Conservation (phyloP, 306 rosid species). For the Hylodesmum podocarpum region DNA sequence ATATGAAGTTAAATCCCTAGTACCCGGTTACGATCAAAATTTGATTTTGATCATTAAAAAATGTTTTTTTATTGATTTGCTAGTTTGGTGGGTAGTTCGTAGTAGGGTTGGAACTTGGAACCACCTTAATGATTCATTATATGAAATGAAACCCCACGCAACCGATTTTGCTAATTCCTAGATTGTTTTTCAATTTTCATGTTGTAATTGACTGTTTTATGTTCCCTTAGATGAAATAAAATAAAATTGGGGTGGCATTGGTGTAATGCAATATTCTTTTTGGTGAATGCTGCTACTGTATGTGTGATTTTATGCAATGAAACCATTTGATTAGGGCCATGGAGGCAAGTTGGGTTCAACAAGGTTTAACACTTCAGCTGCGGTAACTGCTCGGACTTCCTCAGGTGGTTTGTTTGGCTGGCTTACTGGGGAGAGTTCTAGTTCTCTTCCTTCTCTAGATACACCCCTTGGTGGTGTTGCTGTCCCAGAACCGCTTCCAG, state of each 20-base stretch:
- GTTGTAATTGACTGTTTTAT: neutral
- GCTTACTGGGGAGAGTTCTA: conserved; percentile 68
- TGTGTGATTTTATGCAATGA: conserved; percentile 4
- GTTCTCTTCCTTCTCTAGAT: conserved; percentile 58
- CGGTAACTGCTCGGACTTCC: conserved; percentile 55
- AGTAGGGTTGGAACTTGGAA: too few relatives aligned
- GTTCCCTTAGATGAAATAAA: neutral
- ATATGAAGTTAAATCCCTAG: too few relatives aligned
- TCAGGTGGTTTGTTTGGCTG: conserved; percentile 74
- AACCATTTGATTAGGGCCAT: conserved; percentile 49
- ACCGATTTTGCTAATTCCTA: neutral
- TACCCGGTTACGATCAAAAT: too few relatives aligned
- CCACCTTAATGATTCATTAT: neutral
- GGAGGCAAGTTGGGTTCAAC: conserved; percentile 52
- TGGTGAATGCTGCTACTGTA: conserved; percentile 12
- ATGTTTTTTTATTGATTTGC: too few relatives aligned
- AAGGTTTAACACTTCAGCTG: conserved; percentile 62
- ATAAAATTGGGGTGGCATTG: neutral
- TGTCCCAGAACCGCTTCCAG: conserved; percentile 69
- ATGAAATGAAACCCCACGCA: neutral
- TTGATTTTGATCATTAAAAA: too few relatives aligned
- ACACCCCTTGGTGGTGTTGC: conserved; percentile 59
- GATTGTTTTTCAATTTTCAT: conserved; percentile 2
- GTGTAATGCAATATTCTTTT: neutral
- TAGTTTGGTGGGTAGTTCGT: too few relatives aligned